A percentile compares a stretch with the other conserved stretches of the same genome.
phyloP scores from a whole-genome alignment of 345 rosid genomes.

The Theobroma cacao region DNA sequence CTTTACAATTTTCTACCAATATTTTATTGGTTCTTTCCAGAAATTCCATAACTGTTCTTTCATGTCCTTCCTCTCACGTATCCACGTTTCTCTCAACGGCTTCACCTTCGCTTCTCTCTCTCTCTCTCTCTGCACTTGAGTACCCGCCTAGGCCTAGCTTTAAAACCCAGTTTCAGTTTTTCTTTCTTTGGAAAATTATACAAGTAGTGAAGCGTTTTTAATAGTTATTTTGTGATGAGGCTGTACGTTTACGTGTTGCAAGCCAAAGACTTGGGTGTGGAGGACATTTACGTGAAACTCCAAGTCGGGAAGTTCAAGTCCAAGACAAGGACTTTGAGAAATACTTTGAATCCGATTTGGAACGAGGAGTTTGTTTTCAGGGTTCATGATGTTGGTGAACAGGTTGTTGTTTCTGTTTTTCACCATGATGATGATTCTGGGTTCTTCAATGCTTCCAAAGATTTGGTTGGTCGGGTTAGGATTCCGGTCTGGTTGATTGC shows the following conservation, averaged over 20 bases:
- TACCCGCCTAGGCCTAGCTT: not conserved
- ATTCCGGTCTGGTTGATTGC: constrained; percentile 50
- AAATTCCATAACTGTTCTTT: not conserved
- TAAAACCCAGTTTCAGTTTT: constrained; percentile 4
- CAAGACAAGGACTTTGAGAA: constrained; percentile 50
- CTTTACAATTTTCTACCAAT: not conserved
- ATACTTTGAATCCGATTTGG: constrained; percentile 55
- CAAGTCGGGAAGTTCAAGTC: constrained; percentile 63
- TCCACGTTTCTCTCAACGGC: constrained; percentile 21
- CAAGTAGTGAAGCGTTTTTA: not conserved
- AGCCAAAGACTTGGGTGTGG: constrained; percentile 58
- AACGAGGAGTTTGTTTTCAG: constrained; percentile 77
- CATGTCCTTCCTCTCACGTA: constrained; percentile 16
- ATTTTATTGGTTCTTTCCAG: not conserved
- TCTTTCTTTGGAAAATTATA: not conserved
- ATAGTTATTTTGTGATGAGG: constrained; percentile 43
- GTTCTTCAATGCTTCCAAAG: constrained; percentile 39
- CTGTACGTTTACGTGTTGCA: constrained; percentile 68
- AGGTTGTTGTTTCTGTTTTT: constrained; percentile 48
- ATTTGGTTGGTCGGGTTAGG: constrained; percentile 50
- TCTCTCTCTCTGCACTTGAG: not conserved
- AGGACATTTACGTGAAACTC: constrained; percentile 54
- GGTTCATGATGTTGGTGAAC: constrained; percentile 40
- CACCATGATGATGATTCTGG: constrained; percentile 40
- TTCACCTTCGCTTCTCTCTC: not conserved